phyloP scores from a whole-genome alignment of 768 basidiomycete species.

The Boletus tomentosulus region DNA sequence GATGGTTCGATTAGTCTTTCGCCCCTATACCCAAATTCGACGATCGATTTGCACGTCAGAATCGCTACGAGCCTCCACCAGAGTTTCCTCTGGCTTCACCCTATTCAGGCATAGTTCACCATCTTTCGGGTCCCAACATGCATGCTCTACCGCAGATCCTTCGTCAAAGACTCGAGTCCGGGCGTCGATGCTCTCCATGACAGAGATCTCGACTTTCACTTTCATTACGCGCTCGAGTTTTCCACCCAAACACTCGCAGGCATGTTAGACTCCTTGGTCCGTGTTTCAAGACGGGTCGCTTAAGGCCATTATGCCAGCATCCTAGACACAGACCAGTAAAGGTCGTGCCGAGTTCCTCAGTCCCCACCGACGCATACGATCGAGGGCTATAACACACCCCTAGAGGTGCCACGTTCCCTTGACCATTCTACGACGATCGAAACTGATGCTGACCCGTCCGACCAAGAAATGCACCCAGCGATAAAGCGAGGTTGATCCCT shows the following conservation, averaged over 20 bases:
- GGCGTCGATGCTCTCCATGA: conserved; percentile 70
- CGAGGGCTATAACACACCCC: conserved; percentile 14
- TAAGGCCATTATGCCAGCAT: conserved; percentile 77
- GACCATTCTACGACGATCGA: conserved; percentile 46
- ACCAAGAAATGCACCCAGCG: conserved; percentile 49
- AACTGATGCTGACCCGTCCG: conserved; percentile 67
- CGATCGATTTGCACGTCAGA: conserved; percentile 96
- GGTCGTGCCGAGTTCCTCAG: conserved; percentile 11
- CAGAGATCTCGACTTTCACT: conserved; percentile 64
- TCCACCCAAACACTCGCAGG: conserved; percentile 74
- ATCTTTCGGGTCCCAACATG: conserved; percentile 88
- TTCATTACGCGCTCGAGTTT: conserved; percentile 69
- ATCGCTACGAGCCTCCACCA: conserved; percentile 94
- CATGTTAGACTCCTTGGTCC: conserved; percentile 86
- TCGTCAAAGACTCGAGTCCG: conserved; percentile 68
- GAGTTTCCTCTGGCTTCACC: conserved; percentile 95
- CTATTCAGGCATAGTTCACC: conserved; percentile 88
- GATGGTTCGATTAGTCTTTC: conserved; percentile 95
- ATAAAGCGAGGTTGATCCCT: conserved; percentile 49
- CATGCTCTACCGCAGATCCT: conserved; percentile 76
- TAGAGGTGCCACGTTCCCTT: conserved; percentile 8
- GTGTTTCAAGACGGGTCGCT: conserved; percentile 81
- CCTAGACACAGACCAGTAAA: conserved; percentile 47
- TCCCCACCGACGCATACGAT: conserved; percentile 1
- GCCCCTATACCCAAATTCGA: conserved; percentile 94